A percentile compares a stretch with the other conserved stretches of the same genome.
phyloP scores from a whole-genome alignment of 1,284 basidiomycete species.

The Trichosporon coremiiforme region DNA sequence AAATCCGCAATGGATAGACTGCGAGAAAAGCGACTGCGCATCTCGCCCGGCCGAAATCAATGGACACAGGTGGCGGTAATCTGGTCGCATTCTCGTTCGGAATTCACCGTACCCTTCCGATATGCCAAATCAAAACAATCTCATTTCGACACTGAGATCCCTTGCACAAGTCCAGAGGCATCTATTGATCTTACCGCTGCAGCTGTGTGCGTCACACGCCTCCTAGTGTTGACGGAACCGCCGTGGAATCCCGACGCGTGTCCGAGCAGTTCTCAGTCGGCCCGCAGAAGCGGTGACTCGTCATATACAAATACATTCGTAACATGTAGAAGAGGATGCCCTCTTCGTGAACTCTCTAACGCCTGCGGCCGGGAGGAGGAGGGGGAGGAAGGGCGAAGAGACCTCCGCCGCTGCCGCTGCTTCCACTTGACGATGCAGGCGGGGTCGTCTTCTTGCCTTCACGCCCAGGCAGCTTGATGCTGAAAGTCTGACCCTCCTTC shows the following conservation, averaged over 20 bases:
- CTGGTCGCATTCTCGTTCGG: background rate
- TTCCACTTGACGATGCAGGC: background rate
- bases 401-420: conserved; percentile 25
- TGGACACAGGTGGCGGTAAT: background rate
- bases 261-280: too few relatives aligned
- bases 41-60: background rate
- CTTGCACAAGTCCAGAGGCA: background rate
- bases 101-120: background rate
- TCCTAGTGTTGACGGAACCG: background rate
- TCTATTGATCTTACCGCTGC: background rate
- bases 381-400: conserved; percentile 50
- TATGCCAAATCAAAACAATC: background rate
- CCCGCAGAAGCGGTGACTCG: background rate
- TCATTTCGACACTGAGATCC: background rate
- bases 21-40: background rate
- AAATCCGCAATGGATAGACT: background rate
- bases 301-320: conserved; percentile 10
- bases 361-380: conserved; percentile 45
- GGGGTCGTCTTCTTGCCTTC: conserved; percentile 39
- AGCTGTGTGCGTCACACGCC: background rate
- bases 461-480: conserved; percentile 79
- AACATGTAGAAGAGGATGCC: background rate
- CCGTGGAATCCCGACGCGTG: background rate
- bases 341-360: background rate
- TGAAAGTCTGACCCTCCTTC: conserved; percentile 95